These are phyloP conservation scores for Candida maris DNA, from an alignment of 805 yeast species.

Conservation along the genomic window DNA sequence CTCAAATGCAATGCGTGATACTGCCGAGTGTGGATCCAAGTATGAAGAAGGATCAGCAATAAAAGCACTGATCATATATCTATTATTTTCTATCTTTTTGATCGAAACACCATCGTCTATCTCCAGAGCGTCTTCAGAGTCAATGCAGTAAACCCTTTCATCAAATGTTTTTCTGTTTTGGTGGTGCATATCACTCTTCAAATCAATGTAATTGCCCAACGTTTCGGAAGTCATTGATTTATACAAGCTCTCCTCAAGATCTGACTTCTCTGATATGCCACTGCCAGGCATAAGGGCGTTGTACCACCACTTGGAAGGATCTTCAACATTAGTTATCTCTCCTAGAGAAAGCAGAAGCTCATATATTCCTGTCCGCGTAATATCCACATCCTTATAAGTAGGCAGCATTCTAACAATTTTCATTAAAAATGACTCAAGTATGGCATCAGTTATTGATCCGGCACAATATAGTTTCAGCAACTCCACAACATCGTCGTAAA, in stretches of 20 bases:
- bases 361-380: slow-evolving; percentile 52
- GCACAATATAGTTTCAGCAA: slow-evolving; percentile 54
- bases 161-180: slow-evolving; percentile 38
- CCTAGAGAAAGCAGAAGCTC: slow-evolving; percentile 40
- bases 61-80: slow-evolving; percentile 57
- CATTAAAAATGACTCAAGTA: slow-evolving; percentile 46
- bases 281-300: slow-evolving; percentile 43
- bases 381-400: slow-evolving; percentile 36
- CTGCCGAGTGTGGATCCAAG: slow-evolving; percentile 35
- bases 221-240: slow-evolving; percentile 24
- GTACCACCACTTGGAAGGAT: slow-evolving; percentile 53
- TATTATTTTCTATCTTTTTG: slow-evolving; percentile 21
- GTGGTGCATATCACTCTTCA: slow-evolving; percentile 12
- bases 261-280: slow-evolving; percentile 40
- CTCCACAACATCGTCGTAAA: slow-evolving; percentile 38
- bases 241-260: slow-evolving; percentile 41
- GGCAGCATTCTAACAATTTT: slow-evolving; percentile 33
- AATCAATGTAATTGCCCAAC: slow-evolving; percentile 14
- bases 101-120: slow-evolving; percentile 91
- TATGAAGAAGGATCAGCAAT: slow-evolving; percentile 86
- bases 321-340: slow-evolving; percentile 30
- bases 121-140: slow-evolving; percentile 75
- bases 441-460: slow-evolving; percentile 47
- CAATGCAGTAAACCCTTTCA: slow-evolving; percentile 73
- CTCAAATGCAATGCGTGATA: slow-evolving; percentile 55